Conservation (phyloP, 2,329 filamentous ascomycete genomes). For the Botrytis byssoidea region DNA sequence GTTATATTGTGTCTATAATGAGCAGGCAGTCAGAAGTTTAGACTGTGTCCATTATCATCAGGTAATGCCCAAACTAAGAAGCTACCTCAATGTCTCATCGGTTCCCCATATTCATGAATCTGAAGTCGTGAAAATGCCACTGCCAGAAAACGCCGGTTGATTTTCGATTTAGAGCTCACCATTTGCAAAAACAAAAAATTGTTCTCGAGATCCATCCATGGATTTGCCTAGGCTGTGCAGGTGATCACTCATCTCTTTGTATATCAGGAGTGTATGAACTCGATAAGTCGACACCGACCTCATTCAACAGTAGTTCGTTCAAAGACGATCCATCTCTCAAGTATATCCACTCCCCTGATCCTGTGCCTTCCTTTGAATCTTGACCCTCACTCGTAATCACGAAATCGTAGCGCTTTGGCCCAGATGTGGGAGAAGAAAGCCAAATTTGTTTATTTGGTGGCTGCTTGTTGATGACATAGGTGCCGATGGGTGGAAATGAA, state of each 20-base stretch:
- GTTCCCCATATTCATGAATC: background rate
- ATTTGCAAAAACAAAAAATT: background rate
- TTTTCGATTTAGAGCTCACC: background rate
- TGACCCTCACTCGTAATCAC: constrained; percentile 71
- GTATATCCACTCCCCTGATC: constrained; percentile 80
- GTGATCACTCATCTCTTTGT: constrained; percentile 5
- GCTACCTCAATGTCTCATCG: background rate
- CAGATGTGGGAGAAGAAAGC: constrained; percentile 87
- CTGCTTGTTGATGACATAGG: constrained; percentile 97
- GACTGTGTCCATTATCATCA: background rate
- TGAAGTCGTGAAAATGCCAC: constrained; percentile 4
- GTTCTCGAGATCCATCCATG: background rate
- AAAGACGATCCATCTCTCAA: constrained; percentile 77
- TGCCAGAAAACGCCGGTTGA: background rate
- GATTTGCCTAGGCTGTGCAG: background rate
- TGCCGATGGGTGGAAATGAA: constrained; percentile 66
- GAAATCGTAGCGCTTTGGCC: constrained; percentile 94
- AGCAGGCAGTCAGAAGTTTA: background rate
- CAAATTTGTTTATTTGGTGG: constrained; percentile 97
- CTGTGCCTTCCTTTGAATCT: constrained; percentile 75
- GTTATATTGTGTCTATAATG: background rate
- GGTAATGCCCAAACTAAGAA: background rate
- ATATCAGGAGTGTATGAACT: constrained; percentile 1
- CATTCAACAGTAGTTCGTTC: constrained; percentile 68
- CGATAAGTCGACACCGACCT: constrained; percentile 63